Base-by-base conservation (phyloP, 2,329 filamentous ascomycete species). In the Penicillium sp. region DNA sequence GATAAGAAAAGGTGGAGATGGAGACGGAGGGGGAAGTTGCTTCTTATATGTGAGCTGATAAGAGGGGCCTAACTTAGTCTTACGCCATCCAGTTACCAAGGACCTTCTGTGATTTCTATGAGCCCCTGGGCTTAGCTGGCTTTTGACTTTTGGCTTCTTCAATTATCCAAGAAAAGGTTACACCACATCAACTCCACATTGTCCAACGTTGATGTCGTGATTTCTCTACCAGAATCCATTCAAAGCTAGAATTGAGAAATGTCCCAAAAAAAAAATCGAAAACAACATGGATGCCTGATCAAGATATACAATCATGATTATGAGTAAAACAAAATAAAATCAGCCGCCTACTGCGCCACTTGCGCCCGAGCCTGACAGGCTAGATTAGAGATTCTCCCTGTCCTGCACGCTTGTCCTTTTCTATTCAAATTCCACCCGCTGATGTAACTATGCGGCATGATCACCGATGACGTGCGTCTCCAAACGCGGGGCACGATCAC, bases 401-500 rank as follows among this genome's bases (percentile, higher is more conserved):
- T 26, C 23, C 25, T 37, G 16, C 23, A 27, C 39, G 14, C 39
- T 25, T 59, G 49, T 23, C 27, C 25, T 43, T 23, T 8, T 13
- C 35, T 31, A 42, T 55, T 58, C 39, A 44, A 52, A 47, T 55
- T 45, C 45, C 45, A 37, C 45, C 55, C 54, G 49, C 53, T 62
- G 57, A 60, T 63, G 59, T 60, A 57, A 63, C 59, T 33, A 57
- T 50, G 55, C 57, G 27, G 54, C 58, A 52, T 48, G 51, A 54
- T 50, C 31, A 19, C 33, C 49, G 57, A 63, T 62, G 62, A 63
- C 57, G 35, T 42, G 43, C 51, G 48, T 27, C 21, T 42, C 39
- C 50, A 50, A 62, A 62, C 55, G 60, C 60, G 58, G 60, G 60
- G 60, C 63, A 53, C 21, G 44, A 29, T 62, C 62, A 64, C 62